These are phyloP conservation scores for Lachnellula willkommii DNA, from an alignment of 2,329 filamentous ascomycete species.

Conservation along the genomic window DNA sequence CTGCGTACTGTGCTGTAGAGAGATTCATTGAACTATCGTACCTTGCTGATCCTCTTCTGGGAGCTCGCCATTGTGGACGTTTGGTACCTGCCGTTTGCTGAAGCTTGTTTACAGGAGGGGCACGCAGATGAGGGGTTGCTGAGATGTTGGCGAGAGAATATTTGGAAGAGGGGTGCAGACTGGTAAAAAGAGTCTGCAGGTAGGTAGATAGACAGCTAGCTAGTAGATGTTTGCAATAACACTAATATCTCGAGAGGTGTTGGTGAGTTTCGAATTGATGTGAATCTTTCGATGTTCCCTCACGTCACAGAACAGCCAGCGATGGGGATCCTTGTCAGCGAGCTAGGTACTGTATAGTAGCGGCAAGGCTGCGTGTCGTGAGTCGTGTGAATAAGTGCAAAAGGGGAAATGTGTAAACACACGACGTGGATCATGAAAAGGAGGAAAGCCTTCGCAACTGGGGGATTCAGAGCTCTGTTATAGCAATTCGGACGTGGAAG, in stretches of 20 bases:
- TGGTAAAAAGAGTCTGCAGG: not conserved
- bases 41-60: constrained; percentile 29
- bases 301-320: not conserved
- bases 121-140: not conserved
- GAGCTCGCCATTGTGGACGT: constrained; percentile 21
- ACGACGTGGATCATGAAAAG: not conserved
- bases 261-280: too few relatives aligned
- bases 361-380: not conserved
- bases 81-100: not conserved
- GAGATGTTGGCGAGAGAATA: not conserved
- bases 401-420: not conserved
- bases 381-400: not conserved
- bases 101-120: constrained; percentile 3
- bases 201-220: not conserved
- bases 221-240: not conserved
- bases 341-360: too few relatives aligned
- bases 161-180: not conserved
- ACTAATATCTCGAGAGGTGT: not conserved
- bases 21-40: not conserved
- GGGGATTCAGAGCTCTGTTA: too few relatives aligned
- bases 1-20: not conserved
- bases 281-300: not conserved
- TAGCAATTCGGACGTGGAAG: too few relatives aligned
- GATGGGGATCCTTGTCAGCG: too few relatives aligned
- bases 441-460: not conserved